Percentiles rank a stretch among this genome's conserved stretches.
phyloP scores from a whole-genome alignment of 805 yeast genomes.

The Maudiozyma serrabonitensis region DNA sequence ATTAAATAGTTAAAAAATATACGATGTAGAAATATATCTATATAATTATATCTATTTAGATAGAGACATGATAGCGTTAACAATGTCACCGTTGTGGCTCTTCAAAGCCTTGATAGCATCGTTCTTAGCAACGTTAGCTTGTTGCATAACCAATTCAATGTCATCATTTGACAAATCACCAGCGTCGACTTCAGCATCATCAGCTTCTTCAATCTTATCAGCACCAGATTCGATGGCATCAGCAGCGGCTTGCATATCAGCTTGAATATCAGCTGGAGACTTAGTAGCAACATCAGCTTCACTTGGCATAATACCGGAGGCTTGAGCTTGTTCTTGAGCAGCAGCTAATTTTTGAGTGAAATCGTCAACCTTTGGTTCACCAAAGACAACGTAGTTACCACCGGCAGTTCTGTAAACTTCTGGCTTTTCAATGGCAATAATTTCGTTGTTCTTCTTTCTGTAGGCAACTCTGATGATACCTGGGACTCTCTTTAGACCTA shows the following conservation, averaged over 20 bases:
- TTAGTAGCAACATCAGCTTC: slow-evolving; percentile 42
- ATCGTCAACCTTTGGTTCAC: slow-evolving; percentile 96
- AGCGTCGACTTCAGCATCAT: slow-evolving; percentile 70
- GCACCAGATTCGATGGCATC: slow-evolving; percentile 35
- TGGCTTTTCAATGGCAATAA: slow-evolving; percentile 85
- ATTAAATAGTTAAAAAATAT: not conserved
- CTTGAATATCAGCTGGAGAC: slow-evolving; percentile 72
- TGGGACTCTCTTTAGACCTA: slow-evolving; percentile 80
- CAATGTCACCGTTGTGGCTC: slow-evolving; percentile 86
- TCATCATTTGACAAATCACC: slow-evolving; percentile 76
- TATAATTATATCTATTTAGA: slow-evolving; percentile 20
- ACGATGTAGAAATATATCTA: not conserved
- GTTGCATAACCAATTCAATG: slow-evolving; percentile 79
- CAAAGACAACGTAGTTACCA: slow-evolving; percentile 93
- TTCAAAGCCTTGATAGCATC: slow-evolving; percentile 88
- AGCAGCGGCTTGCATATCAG: slow-evolving; percentile 62
- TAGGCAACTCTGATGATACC: slow-evolving; percentile 94
- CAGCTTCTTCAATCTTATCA: slow-evolving; percentile 34
- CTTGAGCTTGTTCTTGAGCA: slow-evolving; percentile 56
- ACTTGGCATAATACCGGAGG: slow-evolving; percentile 36
- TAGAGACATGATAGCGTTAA: slow-evolving; percentile 88
- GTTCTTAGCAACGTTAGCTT: slow-evolving; percentile 79
- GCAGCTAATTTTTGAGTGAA: slow-evolving; percentile 79
- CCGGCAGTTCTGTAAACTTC: slow-evolving; percentile 90
- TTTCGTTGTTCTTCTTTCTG: slow-evolving; percentile 85